Evolutionary conservation across 495 filamentous ascomycete species (phyloP).

Genomic region (Hypoxylon fragiforme): DNA sequence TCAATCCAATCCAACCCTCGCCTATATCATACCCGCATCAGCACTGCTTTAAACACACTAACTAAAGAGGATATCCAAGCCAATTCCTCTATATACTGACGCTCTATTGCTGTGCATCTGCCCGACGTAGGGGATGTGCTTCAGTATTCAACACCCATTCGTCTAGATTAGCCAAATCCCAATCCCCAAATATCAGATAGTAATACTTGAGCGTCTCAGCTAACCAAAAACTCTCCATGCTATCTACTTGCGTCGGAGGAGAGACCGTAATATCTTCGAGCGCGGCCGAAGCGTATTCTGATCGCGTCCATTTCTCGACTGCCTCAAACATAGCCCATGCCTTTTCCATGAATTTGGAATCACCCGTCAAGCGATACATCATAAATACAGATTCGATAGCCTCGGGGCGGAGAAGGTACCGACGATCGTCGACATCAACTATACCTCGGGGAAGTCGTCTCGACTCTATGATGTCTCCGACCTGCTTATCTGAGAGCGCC

Average conservation of each 20-base stretch:
- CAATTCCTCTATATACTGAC: no score
- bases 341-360: conserved; percentile 56
- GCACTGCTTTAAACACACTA: no score
- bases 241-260: conserved; percentile 41
- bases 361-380: conserved; percentile 63
- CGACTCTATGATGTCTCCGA: conserved; percentile 46
- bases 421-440: conserved; percentile 57
- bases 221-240: conserved; percentile 59
- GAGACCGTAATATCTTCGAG: conserved; percentile 35
- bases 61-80: no score
- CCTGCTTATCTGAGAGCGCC: conserved; percentile 40
- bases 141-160: conserved; percentile 67
- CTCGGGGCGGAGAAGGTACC: conserved; percentile 72
- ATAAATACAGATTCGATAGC: conserved; percentile 67
- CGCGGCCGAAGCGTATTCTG: conserved; percentile 37
- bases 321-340: conserved; percentile 63
- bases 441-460: conserved; percentile 62
- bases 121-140: conserved; percentile 70
- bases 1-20: no score
- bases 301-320: conserved; percentile 36
- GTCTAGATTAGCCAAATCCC: conserved; percentile 65
- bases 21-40: no score
- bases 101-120: conserved; percentile 30
- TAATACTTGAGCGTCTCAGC: conserved; percentile 86
- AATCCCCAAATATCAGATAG: conserved; percentile 78